Evolutionary conservation across 345 rosid species (phyloP).

Genomic region (Pistacia vera): DNA sequence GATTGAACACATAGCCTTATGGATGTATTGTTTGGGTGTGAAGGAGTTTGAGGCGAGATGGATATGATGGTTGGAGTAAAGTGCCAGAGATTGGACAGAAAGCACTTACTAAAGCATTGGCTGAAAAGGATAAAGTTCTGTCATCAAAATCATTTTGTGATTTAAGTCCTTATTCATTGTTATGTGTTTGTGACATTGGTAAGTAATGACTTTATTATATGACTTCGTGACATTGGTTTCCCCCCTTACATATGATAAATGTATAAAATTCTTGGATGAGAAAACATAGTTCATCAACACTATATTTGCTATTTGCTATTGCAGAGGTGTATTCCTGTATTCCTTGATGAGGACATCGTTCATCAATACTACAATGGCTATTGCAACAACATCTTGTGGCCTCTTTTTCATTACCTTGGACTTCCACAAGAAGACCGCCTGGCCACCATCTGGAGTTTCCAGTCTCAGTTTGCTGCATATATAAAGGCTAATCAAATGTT

Average conservation of each 20-base stretch:
- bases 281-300: slow-evolving; percentile 13
- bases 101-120: slow-evolving; percentile 94
- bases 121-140: slow-evolving; percentile 64
- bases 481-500: slow-evolving; percentile 98
- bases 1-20: slow-evolving; percentile 32
- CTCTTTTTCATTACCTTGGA: slow-evolving; percentile 94
- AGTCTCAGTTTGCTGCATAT: slow-evolving; percentile 96
- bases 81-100: slow-evolving; percentile 95
- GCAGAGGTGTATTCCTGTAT: slow-evolving; percentile 99
- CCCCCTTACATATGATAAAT: neutral
- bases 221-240: neutral
- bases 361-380: slow-evolving; percentile 99
- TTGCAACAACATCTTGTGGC: slow-evolving; percentile 99
- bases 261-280: neutral
- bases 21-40: slow-evolving; percentile 59
- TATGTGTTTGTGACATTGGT: neutral
- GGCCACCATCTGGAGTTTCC: slow-evolving; percentile 96
- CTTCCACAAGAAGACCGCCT: slow-evolving; percentile 99
- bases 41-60: slow-evolving; percentile 98
- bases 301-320: neutral
- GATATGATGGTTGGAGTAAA: slow-evolving; percentile 99
- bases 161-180: neutral
- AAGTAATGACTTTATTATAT: neutral
- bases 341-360: slow-evolving; percentile 98
- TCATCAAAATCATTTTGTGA: slow-evolving; percentile 6